phyloP scores from a whole-genome alignment of 129 eudicot genomes.

The Solidago caesia region DNA sequence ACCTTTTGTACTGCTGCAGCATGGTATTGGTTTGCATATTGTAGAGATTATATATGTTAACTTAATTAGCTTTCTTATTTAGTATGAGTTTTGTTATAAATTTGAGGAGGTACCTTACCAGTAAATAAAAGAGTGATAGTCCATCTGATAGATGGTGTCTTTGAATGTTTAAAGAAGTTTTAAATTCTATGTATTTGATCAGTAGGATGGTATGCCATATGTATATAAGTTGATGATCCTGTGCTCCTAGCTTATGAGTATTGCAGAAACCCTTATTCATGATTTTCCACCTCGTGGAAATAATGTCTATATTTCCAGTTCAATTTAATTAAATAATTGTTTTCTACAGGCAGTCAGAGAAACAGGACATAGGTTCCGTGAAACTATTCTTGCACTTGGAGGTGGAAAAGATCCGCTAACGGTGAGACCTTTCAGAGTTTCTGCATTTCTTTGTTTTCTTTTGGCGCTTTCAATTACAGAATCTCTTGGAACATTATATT shows the following conservation, averaged over 20 bases:
- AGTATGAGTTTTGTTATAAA: no score
- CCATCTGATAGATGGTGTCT: neutral
- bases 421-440: conserved; percentile 25
- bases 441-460: neutral
- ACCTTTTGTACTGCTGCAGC: no score
- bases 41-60: no score
- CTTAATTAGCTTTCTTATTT: no score
- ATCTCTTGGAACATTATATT: neutral
- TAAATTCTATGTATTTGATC: neutral
- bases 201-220: neutral
- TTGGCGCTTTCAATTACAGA: neutral
- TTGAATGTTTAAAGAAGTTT: neutral
- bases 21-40: no score
- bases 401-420: conserved; percentile 85
- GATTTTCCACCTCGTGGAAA: neutral
- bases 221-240: neutral
- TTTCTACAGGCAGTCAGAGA: conserved; percentile 64
- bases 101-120: neutral
- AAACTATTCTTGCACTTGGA: conserved; percentile 88
- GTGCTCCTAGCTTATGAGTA: neutral
- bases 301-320: neutral
- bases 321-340: neutral
- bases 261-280: neutral
- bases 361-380: conserved; percentile 72
- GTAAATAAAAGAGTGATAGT: neutral